Evolutionary conservation across 495 filamentous ascomycete species (phyloP), one percentile per base, ranked within the genome.

Genomic region (Penicillium diatomitis): DNA sequence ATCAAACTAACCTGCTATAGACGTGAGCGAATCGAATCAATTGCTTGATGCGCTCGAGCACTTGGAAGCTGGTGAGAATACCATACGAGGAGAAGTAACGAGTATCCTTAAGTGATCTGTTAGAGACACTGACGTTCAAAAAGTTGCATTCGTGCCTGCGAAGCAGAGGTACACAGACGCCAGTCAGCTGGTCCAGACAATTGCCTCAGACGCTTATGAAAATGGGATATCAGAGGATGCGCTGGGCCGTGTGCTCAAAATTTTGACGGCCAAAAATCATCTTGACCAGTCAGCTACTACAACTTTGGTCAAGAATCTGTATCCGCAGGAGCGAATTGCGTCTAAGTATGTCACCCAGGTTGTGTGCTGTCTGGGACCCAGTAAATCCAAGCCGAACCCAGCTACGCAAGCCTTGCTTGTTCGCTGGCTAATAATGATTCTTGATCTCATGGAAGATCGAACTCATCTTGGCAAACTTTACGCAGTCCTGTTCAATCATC

Each of bases 381-480:
- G 86, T 56, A 80, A 81, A 58, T 75, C 77, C 50, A 96, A 94
- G 59, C 84, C 88, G 11, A 81, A 81, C 9, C 73, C 80, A n/a
- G 67, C 75, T 37, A 82, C 82, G 4, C 90, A 85, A 61, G 76
- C 76, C 32, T 68, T 80, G 41, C 70, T 94, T 28, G 68, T 95
- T 42, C 80, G 78, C 70, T 96, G 90, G 90, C 70, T 95, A 40
- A 74, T 89, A 30, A 79, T 88, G 69, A 74, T 88, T 6, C 83
- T 92, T 55, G 83, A 88, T 49, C 60, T 85, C 41, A 65, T 95
- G 10, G 80, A 88, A 37, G 82, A 86, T 37, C 73, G 74, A 31
- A 61, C 64, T 3, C 69, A 84, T 10, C 64, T 96, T 31, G 82
- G 82, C 0, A 84, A 79, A 39, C 64, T 86, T 2, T 96, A 95